Conservation (phyloP, 1,284 basidiomycete species). For the Rhodotorula sp. region DNA sequence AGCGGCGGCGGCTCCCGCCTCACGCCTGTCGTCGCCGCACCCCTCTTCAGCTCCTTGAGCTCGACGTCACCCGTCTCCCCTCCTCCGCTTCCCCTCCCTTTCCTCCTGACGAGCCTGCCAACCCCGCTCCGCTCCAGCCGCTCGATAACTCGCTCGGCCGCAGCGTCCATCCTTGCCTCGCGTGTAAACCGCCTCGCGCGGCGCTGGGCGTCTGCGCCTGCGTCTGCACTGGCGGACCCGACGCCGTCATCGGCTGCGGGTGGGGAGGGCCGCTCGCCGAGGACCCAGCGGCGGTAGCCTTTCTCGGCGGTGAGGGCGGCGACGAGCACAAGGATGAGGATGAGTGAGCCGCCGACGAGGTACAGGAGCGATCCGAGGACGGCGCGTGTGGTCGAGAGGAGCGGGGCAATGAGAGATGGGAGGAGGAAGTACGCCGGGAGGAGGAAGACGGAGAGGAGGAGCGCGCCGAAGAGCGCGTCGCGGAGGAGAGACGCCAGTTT, state of each 20-base stretch:
- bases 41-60: conserved; percentile 1
- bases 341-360: not conserved
- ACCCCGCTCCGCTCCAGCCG: conserved; percentile 21
- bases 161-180: conserved; percentile 19
- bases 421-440: conserved; percentile 23
- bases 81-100: not conserved
- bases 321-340: conserved; percentile 6
- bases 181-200: conserved; percentile 8
- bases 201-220: not conserved
- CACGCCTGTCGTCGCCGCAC: conserved; percentile 7
- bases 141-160: conserved; percentile 28
- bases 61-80: conserved; percentile 6
- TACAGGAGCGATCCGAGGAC: conserved; percentile 14
- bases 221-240: not conserved
- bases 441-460: not conserved
- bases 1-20: conserved; percentile 17
- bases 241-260: not conserved
- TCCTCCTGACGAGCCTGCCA: conserved; percentile 17
- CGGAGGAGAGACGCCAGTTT: not conserved
- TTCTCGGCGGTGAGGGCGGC: conserved; percentile 25
- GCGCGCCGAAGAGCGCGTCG: not conserved
- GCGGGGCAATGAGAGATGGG: conserved; percentile 7
- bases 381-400: not conserved
- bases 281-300: conserved; percentile 14
- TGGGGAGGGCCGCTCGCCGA: not conserved